Evolutionary conservation across 1,284 basidiomycete genomes (phyloP), one percentile per base, ranked within the genome.

Genomic region (Ustilago nuda): DNA sequence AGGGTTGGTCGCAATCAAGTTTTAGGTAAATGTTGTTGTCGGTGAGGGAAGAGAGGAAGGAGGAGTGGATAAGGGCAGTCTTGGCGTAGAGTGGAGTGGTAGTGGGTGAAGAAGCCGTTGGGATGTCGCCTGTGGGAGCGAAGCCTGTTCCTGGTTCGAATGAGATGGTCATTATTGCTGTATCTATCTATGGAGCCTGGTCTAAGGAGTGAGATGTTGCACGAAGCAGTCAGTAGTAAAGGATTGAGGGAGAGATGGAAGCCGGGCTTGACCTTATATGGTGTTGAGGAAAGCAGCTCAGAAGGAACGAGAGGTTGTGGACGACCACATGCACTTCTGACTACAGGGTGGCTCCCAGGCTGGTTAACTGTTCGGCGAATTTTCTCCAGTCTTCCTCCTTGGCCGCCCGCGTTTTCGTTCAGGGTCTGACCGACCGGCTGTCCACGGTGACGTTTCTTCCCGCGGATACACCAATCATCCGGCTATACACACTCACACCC

Each of bases 1-100:
- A 77, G 0, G 85, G 84, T 54, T 86, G 85, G 27, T 80, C 65
- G 52, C 72, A 70, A 51, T 86, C 85, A 45, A 86, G 69, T 62
- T 86, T 86, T 33, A 85, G 73, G 43, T 74, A 86, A 36, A 86
- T 67, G 57, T 83, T 58, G 54, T 78, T 69, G 3, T 65, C 61
- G 7, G 68, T 72, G 2, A 30, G 36, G 0, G 37, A 11, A 33
- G 62, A 55, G 19, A 75, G 71, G 27, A 13, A 27, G 4, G 65
- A 9, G 17, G 66, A 72, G 45, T 55, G 58, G 37, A 76, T 13
- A 13, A 76, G 66, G 2, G 68, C 65, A 0, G 73, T 72, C 8
- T 30, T 4, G 36, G 27, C 23, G 48, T 75, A 66, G 0, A 72
- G 43, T 5, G 56, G 64, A 4, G 27, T 9, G 19, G 23, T 15